Conservation (phyloP, 2,329 filamentous ascomycete species). For the Cytospora piceicola region DNA sequence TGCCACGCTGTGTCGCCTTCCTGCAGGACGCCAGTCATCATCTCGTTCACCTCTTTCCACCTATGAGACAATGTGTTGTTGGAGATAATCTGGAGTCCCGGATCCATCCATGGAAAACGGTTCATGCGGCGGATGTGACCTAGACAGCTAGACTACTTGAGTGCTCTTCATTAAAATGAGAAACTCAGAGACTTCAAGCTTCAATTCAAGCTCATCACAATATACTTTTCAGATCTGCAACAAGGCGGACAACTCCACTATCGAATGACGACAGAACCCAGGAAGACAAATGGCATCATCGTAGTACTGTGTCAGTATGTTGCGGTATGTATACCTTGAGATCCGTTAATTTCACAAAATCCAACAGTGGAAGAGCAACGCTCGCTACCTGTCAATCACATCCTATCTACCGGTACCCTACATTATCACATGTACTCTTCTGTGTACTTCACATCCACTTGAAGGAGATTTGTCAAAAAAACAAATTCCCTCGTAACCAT, state of each 20-base stretch:
- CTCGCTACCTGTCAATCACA: background rate
- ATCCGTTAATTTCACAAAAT: background rate
- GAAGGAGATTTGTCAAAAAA: conserved; percentile 12
- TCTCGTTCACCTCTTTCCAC: background rate
- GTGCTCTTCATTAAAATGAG: background rate
- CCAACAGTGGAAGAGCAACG: background rate
- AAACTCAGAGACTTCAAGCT: conserved; percentile 15
- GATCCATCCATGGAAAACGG: background rate
- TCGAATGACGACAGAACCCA: conserved; percentile 2
- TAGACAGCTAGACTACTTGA: background rate
- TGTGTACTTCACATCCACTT: background rate
- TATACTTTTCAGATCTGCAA: background rate
- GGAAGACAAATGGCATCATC: conserved; percentile 14
- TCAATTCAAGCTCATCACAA: conserved; percentile 21
- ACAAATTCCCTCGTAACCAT: background rate
- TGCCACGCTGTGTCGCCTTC: background rate
- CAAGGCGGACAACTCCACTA: background rate
- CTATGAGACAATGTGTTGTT: background rate
- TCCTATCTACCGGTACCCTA: background rate
- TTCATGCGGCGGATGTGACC: background rate
- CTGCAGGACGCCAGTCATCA: conserved; percentile 9
- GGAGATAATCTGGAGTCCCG: background rate
- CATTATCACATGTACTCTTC: background rate
- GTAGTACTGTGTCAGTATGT: no score
- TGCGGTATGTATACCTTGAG: background rate